These are phyloP conservation scores for Fusarium nanum DNA, from an alignment of 2,329 filamentous ascomycete genomes.

Conservation along the genomic window DNA sequence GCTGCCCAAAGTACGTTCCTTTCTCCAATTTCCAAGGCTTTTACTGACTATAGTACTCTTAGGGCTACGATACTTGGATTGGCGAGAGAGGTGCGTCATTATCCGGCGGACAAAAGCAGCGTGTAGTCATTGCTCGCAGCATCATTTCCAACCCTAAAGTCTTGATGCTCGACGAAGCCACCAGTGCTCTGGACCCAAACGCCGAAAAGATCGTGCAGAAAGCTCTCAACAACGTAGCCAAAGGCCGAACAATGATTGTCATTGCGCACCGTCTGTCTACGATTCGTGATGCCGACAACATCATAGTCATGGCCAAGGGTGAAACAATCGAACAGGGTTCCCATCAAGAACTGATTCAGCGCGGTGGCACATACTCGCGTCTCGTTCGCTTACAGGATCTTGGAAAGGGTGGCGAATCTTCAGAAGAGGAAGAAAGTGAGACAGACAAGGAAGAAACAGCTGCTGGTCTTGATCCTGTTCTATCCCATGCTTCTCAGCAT, in stretches of 20 bases:
- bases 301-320: constrained; percentile 72
- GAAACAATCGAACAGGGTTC: constrained; percentile 70
- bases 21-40: accelerated
- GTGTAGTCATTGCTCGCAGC: constrained; percentile 73
- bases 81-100: constrained; percentile 74
- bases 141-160: constrained; percentile 73
- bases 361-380: constrained; percentile 61
- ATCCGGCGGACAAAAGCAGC: constrained; percentile 75
- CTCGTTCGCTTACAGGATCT: constrained; percentile 61
- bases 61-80: constrained; percentile 70
- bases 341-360: constrained; percentile 66
- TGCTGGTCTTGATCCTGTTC: constrained; percentile 43
- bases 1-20: constrained; percentile 53
- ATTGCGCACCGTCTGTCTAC: constrained; percentile 72
- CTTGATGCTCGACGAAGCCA: constrained; percentile 76
- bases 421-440: constrained; percentile 33
- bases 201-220: constrained; percentile 65
- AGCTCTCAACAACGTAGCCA: constrained; percentile 65
- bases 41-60: neutral
- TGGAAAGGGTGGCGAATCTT: constrained; percentile 28
- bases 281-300: constrained; percentile 71
- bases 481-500: constrained; percentile 42
- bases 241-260: constrained; percentile 71
- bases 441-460: constrained; percentile 54
- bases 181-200: constrained; percentile 65